Evolutionary conservation across 805 yeast species (phyloP).

Genomic region (Hanseniaspora jakobsenii): DNA sequence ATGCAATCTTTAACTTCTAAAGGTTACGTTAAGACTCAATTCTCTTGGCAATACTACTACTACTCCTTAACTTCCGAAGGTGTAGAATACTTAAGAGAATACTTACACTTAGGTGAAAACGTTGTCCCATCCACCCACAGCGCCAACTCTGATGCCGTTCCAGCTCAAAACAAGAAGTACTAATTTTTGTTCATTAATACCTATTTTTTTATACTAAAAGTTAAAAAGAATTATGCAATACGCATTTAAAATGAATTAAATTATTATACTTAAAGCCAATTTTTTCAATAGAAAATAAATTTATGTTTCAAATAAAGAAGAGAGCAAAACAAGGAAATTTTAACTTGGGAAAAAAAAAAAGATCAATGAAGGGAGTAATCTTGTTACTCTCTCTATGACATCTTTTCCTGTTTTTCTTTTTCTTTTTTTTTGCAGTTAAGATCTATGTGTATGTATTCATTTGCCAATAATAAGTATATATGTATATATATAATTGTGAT

Average conservation of each 20-base stretch:
- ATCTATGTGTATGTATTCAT: too few relatives aligned
- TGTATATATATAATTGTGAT: slow-evolving; percentile 9
- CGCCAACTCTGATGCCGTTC: slow-evolving; percentile 75
- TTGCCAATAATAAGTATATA: neutral
- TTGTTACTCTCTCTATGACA: too few relatives aligned
- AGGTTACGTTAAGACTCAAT: slow-evolving; percentile 99
- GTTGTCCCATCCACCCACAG: slow-evolving; percentile 96
- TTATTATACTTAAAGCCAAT: too few relatives aligned
- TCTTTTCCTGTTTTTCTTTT: too few relatives aligned
- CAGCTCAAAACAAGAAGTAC: slow-evolving; percentile 48
- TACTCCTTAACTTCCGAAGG: slow-evolving; percentile 99
- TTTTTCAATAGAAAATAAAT: neutral
- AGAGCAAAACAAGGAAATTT: neutral
- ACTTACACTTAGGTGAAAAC: slow-evolving; percentile 97
- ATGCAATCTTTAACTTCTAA: slow-evolving; percentile 97
- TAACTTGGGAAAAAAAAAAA: too few relatives aligned
- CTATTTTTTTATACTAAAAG: too few relatives aligned
- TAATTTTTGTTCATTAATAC: slow-evolving; percentile 16
- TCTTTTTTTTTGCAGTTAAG: neutral
- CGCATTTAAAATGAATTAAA: neutral
- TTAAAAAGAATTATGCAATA: neutral
- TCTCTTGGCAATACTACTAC: slow-evolving; percentile 99
- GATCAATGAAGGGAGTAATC: too few relatives aligned
- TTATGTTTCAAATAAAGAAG: neutral
- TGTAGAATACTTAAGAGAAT: slow-evolving; percentile 94